These are phyloP conservation scores for Nemania abortiva DNA, from an alignment of 2,329 filamentous ascomycete species.

Conservation along the genomic window DNA sequence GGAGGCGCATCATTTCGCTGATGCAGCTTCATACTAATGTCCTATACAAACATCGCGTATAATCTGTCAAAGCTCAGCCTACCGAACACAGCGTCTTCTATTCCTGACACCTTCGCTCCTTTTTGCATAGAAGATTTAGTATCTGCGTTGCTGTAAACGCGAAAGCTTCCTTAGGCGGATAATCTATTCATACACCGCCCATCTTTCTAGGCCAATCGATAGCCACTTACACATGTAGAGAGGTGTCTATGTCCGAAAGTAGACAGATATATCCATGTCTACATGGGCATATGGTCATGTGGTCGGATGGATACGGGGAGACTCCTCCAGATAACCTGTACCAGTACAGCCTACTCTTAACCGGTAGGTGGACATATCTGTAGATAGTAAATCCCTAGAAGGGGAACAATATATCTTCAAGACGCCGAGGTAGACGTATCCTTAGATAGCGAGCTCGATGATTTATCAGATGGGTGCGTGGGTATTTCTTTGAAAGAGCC, in stretches of 20 bases:
- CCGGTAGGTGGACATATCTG: background rate
- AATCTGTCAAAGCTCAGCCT: background rate
- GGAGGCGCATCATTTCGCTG: slow-evolving; percentile 6
- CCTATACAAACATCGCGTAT: background rate
- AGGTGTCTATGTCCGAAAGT: background rate
- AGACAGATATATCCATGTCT: background rate
- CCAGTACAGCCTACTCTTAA: background rate
- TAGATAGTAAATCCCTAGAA: background rate
- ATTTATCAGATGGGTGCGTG: background rate
- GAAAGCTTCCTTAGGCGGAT: background rate
- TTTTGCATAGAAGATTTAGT: background rate
- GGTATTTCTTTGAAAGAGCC: background rate
- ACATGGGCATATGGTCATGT: background rate
- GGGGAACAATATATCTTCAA: background rate
- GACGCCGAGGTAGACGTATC: background rate
- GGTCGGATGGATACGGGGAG: background rate
- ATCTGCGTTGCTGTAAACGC: background rate
- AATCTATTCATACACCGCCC: background rate
- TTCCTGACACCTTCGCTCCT: background rate
- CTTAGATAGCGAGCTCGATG: background rate
- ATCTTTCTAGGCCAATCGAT: background rate
- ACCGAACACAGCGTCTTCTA: background rate
- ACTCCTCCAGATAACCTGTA: background rate
- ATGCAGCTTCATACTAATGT: background rate
- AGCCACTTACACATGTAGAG: background rate